Base-by-base conservation (phyloP, 371 early-diverging fungal genomes). In the Mortierella sp. region DNA sequence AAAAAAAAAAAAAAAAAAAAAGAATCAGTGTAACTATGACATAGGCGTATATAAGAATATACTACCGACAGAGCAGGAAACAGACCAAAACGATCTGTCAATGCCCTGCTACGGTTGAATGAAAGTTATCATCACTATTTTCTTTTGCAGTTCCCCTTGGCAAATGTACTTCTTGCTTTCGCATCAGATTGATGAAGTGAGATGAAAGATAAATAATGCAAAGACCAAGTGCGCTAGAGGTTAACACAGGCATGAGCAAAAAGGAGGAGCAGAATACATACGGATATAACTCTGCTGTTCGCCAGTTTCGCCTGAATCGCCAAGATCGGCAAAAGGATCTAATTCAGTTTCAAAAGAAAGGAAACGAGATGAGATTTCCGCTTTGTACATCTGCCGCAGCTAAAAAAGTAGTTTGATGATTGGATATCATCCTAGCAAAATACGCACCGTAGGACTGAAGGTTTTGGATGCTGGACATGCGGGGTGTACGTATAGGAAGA, bases 271-370 rank as follows among this genome's bases (percentile, higher is more conserved):
- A 17, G 26, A 21, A 30, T 14, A 89, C 92, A 81, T 91, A 94
- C 93, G 93, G 75, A 93, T 91, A 79, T 90, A 86, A 53, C 87
- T 90, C 58, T 83, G 79, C 56, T 80, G 79, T 80, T 70, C 83
- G 70, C 78, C 83, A 62, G 79, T 79, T 53, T 83, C 85, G 56
- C 89, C 88, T 46, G 89, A 81, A 60, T 90, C 88, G 52, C 89
- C 92, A 72, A 90, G 88, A 78, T 93, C 93, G 75, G 91, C 92
- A 82, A 95, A 94, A 68, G 94, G 92, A 82, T 94, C 93, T 83
- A 82, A 30, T 61, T 12, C 19, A 51, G 48, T 4, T n/a, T 21
- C n/a, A 8, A 55, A 46, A 3, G 12, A 47, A 30, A 12, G 17
- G 6, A 44, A 55, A 24, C 15, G 7, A 21, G 24, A 61, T 27